These are phyloP conservation scores for Aspergillus ruber DNA, from an alignment of 2,329 filamentous ascomycete genomes.

Conservation along the genomic window DNA sequence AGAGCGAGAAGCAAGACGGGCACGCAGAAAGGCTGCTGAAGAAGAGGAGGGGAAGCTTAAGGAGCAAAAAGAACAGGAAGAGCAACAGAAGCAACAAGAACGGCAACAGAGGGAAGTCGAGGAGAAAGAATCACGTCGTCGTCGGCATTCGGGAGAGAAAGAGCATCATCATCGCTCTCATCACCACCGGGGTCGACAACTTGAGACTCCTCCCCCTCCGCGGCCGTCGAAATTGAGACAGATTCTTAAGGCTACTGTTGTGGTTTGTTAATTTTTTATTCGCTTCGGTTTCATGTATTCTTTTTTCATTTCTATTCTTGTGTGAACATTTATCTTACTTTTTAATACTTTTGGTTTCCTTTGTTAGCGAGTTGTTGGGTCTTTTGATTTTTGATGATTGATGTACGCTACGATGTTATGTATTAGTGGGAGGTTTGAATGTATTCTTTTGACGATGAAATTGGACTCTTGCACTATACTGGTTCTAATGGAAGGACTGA, in stretches of 20 bases:
- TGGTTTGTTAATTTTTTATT: conserved; percentile 21
- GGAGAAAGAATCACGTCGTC: no score
- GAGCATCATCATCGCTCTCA: conserved; percentile 11
- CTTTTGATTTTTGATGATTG: background rate
- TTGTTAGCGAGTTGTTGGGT: background rate
- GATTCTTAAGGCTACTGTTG: conserved; percentile 22
- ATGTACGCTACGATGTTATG: no score
- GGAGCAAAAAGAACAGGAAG: conserved; percentile 7
- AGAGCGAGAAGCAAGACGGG: conserved; percentile 8
- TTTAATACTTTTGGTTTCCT: background rate
- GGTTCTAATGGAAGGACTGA: background rate
- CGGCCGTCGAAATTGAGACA: conserved; percentile 24
- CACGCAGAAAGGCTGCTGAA: conserved; percentile 13
- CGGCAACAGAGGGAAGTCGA: conserved; percentile 13
- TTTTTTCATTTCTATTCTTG: conserved; percentile 1
- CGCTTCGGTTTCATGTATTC: background rate
- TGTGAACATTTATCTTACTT: conserved; percentile 1
- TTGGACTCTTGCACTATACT: no score
- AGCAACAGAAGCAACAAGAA: conserved; percentile 9
- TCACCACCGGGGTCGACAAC: conserved; percentile 15
- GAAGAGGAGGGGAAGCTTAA: conserved; percentile 5
- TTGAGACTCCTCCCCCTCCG: conserved; percentile 21
- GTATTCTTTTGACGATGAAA: no score
- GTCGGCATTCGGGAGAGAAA: no score
- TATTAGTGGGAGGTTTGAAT: no score